These are phyloP conservation scores for Albizia julibrissin DNA, from an alignment of 306 rosid species.

Conservation along the genomic window DNA sequence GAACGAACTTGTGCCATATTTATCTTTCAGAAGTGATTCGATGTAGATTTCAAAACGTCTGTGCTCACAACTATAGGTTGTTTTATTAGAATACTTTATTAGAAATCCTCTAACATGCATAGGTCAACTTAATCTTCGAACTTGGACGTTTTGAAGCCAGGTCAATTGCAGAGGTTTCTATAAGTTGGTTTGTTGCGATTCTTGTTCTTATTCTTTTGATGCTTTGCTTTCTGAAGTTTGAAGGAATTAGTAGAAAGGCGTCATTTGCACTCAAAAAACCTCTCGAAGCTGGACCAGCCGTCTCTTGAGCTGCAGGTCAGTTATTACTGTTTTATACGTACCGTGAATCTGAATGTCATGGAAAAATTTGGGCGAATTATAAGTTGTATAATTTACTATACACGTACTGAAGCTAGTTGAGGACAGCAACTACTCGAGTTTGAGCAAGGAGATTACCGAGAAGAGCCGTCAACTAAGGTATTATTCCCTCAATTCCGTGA, in stretches of 20 bases:
- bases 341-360: not conserved
- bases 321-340: not conserved
- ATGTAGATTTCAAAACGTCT: too few relatives aligned
- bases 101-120: not conserved
- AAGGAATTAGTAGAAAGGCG: conserved; percentile 77
- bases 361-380: not conserved
- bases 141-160: not conserved
- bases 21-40: not conserved
- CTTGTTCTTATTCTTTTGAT: not conserved
- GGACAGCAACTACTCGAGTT: conserved; percentile 59
- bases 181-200: not conserved
- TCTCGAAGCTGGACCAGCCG: conserved; percentile 73
- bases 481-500: not conserved
- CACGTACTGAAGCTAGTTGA: conserved; percentile 63
- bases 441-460: conserved; percentile 76
- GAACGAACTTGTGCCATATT: not conserved
- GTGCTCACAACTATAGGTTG: not conserved
- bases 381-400: not conserved
- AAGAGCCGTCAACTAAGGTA: conserved; percentile 76
- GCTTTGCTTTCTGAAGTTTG: conserved; percentile 54
- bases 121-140: not conserved
- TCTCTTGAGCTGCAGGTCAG: conserved; percentile 90
- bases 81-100: not conserved
- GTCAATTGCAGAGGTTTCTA: too few relatives aligned
- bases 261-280: conserved; percentile 80